A percentile compares a stretch with the other conserved stretches of the same genome.
These are phyloP conservation scores for Citrullus amarus DNA, from an alignment of 306 rosid species.

Conservation along the genomic window DNA sequence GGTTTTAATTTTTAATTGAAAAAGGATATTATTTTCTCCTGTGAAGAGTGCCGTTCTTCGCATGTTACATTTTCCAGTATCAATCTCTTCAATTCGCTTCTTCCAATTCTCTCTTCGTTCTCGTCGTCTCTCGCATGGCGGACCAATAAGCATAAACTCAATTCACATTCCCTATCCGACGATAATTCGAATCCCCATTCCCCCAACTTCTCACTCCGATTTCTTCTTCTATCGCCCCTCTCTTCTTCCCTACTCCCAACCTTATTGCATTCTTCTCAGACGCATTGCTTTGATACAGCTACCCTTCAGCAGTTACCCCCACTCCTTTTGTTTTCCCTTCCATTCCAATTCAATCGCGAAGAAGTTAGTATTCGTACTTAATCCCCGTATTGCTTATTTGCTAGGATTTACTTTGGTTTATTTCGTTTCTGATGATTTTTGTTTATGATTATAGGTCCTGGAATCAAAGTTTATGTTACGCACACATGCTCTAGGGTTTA, in stretches of 20 bases:
- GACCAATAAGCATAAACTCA: background rate
- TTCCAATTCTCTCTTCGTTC: conserved; percentile 3
- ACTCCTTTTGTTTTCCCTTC: background rate
- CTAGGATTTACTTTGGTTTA: background rate
- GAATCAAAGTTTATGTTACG: background rate
- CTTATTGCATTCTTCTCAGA: background rate
- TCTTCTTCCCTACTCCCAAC: background rate
- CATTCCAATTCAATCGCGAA: background rate
- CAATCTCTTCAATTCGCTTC: background rate
- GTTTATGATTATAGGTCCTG: background rate
- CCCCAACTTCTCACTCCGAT: conserved; percentile 4
- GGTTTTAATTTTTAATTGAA: background rate
- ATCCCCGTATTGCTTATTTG: background rate
- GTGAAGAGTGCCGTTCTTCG: conserved; percentile 14
- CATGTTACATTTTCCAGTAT: conserved; percentile 7
- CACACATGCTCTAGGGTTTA: background rate
- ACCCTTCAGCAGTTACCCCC: background rate
- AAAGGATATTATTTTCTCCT: conserved; percentile 2
- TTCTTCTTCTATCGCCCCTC: background rate
- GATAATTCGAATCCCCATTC: background rate
- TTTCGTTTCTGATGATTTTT: background rate
- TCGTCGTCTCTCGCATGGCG: conserved; percentile 6
- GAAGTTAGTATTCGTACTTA: background rate
- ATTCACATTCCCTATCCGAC: background rate
- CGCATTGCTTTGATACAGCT: conserved; percentile 1